Evolutionary conservation across 164 flowering plant species (phyloP).

Genomic region (Umbilicus rupestris): DNA sequence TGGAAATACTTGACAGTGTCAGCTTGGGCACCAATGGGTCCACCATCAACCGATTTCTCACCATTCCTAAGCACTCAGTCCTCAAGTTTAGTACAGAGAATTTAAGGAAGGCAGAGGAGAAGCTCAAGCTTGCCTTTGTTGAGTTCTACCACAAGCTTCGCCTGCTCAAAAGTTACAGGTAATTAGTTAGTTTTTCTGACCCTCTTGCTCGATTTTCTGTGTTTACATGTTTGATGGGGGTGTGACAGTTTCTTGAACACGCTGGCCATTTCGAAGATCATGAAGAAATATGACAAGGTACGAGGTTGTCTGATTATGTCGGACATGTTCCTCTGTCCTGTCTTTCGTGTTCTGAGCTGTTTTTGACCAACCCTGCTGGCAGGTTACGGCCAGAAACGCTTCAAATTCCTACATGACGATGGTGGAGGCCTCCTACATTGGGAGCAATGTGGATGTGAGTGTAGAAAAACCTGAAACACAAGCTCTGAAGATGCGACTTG

Average conservation of each 20-base stretch:
- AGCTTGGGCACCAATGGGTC: conserved; percentile 32
- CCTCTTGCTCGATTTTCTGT: not conserved
- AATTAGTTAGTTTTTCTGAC: not conserved
- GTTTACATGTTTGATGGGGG: not conserved
- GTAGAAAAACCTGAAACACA: too few species aligned
- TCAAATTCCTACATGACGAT: conserved; percentile 6
- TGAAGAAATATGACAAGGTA: conserved; percentile 54
- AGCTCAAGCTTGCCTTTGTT: conserved; percentile 20
- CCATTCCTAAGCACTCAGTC: conserved; percentile 12
- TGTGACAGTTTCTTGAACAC: conserved; percentile 29
- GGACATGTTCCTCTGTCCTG: not conserved
- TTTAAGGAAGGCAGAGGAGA: conserved; percentile 19
- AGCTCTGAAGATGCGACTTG: too few species aligned
- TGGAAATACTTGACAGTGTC: not conserved
- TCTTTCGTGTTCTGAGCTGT: not conserved
- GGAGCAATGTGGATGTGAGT: conserved; percentile 2
- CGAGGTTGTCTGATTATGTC: not conserved
- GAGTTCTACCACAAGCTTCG: conserved; percentile 28
- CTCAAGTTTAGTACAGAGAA: conserved; percentile 21
- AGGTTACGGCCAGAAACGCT: conserved; percentile 4
- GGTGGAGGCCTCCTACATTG: conserved; percentile 3
- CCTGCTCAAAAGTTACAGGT: conserved; percentile 28
- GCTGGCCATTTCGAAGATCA: conserved; percentile 40
- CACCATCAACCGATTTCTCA: conserved; percentile 21
- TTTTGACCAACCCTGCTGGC: not conserved